These are phyloP conservation scores for Geosmithia putterillii DNA, from an alignment of 2,329 filamentous ascomycete species.

Conservation along the genomic window DNA sequence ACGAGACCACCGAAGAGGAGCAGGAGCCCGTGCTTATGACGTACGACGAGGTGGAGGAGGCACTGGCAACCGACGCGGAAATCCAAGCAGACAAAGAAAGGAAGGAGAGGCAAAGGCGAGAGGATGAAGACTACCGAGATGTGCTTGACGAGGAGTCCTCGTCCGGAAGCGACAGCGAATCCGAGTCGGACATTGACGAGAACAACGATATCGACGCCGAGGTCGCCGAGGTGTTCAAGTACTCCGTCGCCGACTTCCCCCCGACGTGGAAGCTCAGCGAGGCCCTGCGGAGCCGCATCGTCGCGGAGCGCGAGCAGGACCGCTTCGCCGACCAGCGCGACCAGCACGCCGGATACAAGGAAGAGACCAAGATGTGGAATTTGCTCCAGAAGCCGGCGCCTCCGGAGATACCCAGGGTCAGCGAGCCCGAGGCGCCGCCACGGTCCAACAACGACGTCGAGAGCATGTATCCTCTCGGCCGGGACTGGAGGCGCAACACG, in stretches of 20 bases:
- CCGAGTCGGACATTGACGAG: slow-evolving; percentile 9
- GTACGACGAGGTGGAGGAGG: slow-evolving; percentile 30
- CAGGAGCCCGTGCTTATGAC: slow-evolving; percentile 19
- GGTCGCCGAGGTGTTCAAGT: slow-evolving; percentile 26
- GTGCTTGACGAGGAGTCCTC: background rate
- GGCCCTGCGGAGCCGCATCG: slow-evolving; percentile 24
- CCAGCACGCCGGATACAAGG: slow-evolving; percentile 21
- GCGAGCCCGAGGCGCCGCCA: slow-evolving; percentile 13
- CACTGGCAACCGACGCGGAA: slow-evolving; percentile 10
- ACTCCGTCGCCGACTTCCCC: slow-evolving; percentile 26
- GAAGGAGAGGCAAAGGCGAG: background rate
- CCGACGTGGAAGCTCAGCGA: slow-evolving; percentile 20
- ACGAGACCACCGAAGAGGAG: slow-evolving; percentile 9
- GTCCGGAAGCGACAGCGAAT: slow-evolving; percentile 7
- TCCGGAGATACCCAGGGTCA: slow-evolving; percentile 15
- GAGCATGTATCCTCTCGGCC: slow-evolving; percentile 20
- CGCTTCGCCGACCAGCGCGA: slow-evolving; percentile 29
- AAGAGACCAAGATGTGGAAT: slow-evolving; percentile 33
- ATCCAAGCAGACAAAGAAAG: background rate
- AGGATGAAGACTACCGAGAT: background rate
- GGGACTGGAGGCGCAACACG: slow-evolving; percentile 25
- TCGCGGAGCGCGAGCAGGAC: slow-evolving; percentile 28
- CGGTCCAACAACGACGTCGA: slow-evolving; percentile 19
- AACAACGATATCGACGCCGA: slow-evolving; percentile 20
- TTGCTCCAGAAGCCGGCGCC: slow-evolving; percentile 26